Evolutionary conservation across 768 basidiomycete genomes (phyloP), one percentile per base, ranked within the genome.

Genomic region (Artomyces pyxidatus): DNA sequence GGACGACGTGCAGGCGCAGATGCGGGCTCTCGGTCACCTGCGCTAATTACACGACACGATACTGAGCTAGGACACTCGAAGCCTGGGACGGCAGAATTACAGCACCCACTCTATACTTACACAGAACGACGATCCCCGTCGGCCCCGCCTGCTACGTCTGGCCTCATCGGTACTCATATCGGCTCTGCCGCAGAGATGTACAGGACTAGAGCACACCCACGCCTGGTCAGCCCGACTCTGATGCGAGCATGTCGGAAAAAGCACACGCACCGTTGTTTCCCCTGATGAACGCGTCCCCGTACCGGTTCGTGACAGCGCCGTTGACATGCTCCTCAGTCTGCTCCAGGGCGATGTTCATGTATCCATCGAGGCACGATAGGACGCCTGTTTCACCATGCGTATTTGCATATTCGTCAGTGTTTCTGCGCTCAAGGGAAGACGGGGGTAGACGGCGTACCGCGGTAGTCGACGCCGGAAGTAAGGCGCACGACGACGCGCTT

Each of bases 291-390:
- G 93, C 86, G 66, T 99, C 94, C 2, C 95, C 93, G 59, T 95
- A 97, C 51, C 74, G 77, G 62, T 94, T 95, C 28, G 88, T 94
- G 42, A 88, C 76, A n/a, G 67, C 59, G 3, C 93, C 93, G 54
- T 88, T 84, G 9, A 94, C 89, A 65, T 93, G 82, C 67, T 99
- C 96, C 68, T 96, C 92, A 3, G 94, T 96, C 65, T 96, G 89
- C 68, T 99, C 96, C 29, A 98, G 69, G 12, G 92, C 96, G 43
- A 98, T 95, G 68, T 98, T 98, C 96, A 99, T 98, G 67, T 96
- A 98, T 0, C 94, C 94, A 66, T 98, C 96, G 21, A 98, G 76
- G 61, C 96, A 98, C 3, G 92, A 94, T 12, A 99, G 70, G 3
- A 93, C 75, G 17, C 95, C 95, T 98, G 51, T 5, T 10, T n/a